phyloP scores from a whole-genome alignment of 2,329 filamentous ascomycete species.

The Cladophialophora immunda region DNA sequence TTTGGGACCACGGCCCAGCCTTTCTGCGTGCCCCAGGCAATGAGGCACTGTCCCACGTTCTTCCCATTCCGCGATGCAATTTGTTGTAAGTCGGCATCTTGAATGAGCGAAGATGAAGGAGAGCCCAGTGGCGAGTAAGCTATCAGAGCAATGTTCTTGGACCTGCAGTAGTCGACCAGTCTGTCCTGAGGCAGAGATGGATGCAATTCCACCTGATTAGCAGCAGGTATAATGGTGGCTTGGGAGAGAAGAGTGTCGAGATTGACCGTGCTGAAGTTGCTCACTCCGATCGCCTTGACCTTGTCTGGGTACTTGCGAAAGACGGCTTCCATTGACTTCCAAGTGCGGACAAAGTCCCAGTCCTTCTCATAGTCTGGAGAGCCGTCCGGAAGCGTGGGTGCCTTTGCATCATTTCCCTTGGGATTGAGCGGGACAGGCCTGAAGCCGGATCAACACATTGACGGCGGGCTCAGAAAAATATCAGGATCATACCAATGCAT shows the following conservation, averaged over 20 bases:
- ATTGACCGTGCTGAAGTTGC: conserved; percentile 66
- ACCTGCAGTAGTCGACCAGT: conserved; percentile 38
- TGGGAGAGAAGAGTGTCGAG: conserved; percentile 50
- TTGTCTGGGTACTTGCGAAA: conserved; percentile 59
- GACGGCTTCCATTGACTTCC: conserved; percentile 69
- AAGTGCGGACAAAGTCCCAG: conserved; percentile 57
- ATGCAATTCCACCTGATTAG: conserved; percentile 43
- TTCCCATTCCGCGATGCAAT: conserved; percentile 41
- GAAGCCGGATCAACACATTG: too few species aligned
- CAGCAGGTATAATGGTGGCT: conserved; percentile 43
- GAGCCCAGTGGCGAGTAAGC: conserved; percentile 28
- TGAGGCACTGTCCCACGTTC: too few species aligned
- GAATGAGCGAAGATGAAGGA: not conserved
- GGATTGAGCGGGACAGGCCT: conserved; percentile 43
- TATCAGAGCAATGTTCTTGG: not conserved
- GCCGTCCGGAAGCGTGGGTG: not conserved
- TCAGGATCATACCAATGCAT: conserved; percentile 48
- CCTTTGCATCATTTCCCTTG: conserved; percentile 8
- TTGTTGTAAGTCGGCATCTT: conserved; percentile 38
- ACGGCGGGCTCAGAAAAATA: too few species aligned
- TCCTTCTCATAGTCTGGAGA: not conserved
- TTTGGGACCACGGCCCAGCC: too few species aligned
- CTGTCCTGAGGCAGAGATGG: conserved; percentile 44
- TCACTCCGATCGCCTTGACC: conserved; percentile 73
- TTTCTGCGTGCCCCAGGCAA: too few species aligned